Percentiles rank a stretch among this genome's conserved stretches.
Conservation (phyloP, 805 yeast species). For the Candida germanica region DNA sequence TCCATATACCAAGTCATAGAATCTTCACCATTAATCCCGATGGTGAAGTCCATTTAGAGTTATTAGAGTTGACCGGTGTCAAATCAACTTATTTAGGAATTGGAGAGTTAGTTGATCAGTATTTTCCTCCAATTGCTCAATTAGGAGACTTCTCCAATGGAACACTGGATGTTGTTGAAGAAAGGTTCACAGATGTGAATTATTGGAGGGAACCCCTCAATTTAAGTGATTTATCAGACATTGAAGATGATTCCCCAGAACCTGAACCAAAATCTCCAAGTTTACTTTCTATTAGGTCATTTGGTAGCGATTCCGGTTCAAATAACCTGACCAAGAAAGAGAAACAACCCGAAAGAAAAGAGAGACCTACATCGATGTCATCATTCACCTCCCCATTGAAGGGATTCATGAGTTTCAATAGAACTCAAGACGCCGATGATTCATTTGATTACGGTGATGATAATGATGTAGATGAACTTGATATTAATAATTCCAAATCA, state of each 20-base stretch:
- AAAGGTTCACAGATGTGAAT: constrained; percentile 78
- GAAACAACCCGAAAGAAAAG: constrained; percentile 16
- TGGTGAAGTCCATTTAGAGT: constrained; percentile 97
- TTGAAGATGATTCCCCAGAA: constrained; percentile 32
- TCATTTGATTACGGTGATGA: constrained; percentile 26
- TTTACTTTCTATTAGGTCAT: constrained; percentile 14
- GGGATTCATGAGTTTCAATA: constrained; percentile 37
- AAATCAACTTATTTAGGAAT: constrained; percentile 83
- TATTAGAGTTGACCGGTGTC: constrained; percentile 90
- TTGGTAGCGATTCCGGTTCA: constrained; percentile 8
- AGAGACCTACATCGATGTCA: constrained; percentile 32
- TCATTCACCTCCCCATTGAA: constrained; percentile 41
- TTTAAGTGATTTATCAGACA: constrained; percentile 55
- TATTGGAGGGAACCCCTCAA: constrained; percentile 89
- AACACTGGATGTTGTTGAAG: constrained; percentile 33
- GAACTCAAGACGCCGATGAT: constrained; percentile 19
- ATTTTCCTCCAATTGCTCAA: constrained; percentile 74
- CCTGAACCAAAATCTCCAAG: constrained; percentile 19
- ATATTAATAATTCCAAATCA: constrained; percentile 5
- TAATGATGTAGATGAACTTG: constrained; percentile 22
- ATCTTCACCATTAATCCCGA: constrained; percentile 95
- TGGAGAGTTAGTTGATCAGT: constrained; percentile 93
- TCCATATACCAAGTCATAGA: constrained; percentile 89
- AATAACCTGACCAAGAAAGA: constrained; percentile 5
- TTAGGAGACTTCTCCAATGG: constrained; percentile 21